A percentile compares a stretch with the other conserved stretches of the same genome.
These are phyloP conservation scores for Crithidia thermophila DNA, from an alignment of 208 protist species.

Conservation along the genomic window DNA sequence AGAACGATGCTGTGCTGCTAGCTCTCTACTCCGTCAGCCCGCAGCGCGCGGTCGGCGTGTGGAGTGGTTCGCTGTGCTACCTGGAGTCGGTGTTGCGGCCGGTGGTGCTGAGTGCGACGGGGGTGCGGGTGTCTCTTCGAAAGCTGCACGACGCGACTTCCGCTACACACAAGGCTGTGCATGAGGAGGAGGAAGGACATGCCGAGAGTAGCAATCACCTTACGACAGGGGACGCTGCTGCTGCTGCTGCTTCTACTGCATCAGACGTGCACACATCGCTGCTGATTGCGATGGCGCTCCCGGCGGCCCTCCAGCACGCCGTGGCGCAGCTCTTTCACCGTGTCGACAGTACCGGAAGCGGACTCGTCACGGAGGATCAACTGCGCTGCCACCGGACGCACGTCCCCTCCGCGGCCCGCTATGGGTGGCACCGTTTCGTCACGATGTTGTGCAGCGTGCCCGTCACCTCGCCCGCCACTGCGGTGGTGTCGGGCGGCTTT, in stretches of 20 bases:
- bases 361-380: conserved; percentile 29
- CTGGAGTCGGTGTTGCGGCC: conserved; percentile 23
- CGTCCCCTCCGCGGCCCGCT: conserved; percentile 24
- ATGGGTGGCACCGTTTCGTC: conserved; percentile 38
- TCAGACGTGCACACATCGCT: background rate
- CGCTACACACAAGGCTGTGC: background rate
- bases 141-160: background rate
- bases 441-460: conserved; percentile 22
- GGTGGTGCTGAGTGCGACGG: conserved; percentile 26
- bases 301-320: conserved; percentile 31
- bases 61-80: conserved; percentile 27
- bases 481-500: conserved; percentile 1
- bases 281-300: conserved; percentile 29
- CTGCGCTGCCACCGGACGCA: conserved; percentile 29
- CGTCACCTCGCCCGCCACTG: background rate
- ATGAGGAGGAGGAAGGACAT: background rate
- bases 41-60: conserved; percentile 12
- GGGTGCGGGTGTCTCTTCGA: conserved; percentile 24
- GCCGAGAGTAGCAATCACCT: too few species aligned
- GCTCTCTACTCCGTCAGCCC: conserved; percentile 28
- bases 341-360: conserved; percentile 8
- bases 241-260: background rate
- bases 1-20: conserved; percentile 25
- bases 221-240: too few species aligned
- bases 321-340: conserved; percentile 22